phyloP scores from a whole-genome alignment of 257 asterid species.

The Solanum piurae region DNA sequence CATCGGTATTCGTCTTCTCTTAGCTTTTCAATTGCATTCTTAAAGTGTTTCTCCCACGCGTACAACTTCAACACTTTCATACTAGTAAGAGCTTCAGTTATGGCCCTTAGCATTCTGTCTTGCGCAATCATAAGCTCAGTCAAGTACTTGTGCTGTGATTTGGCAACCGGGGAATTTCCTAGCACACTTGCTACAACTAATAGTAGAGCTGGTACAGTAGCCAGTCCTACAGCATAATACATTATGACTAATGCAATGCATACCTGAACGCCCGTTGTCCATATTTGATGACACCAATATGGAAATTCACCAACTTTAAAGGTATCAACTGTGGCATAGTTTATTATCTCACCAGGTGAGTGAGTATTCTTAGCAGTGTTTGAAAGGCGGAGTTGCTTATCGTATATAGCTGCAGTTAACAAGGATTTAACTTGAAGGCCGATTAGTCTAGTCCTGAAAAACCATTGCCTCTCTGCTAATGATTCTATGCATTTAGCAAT shows the following conservation, averaged over 20 bases:
- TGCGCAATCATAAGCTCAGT: conserved; percentile 25
- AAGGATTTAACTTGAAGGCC: conserved; percentile 21
- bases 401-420: conserved; percentile 19
- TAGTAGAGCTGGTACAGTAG: conserved; percentile 13
- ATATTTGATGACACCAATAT: conserved; percentile 23
- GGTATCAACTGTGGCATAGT: conserved; percentile 26
- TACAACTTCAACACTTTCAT: conserved; percentile 30
- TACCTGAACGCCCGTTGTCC: conserved; percentile 25
- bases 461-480: conserved; percentile 30
- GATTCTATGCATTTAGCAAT: conserved; percentile 25
- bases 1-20: conserved; percentile 19
- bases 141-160: conserved; percentile 17
- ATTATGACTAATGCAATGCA: conserved; percentile 14
- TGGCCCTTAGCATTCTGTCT: conserved; percentile 21
- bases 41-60: conserved; percentile 32
- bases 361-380: conserved; percentile 10
- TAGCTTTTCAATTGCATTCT: conserved; percentile 5
- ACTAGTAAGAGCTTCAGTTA: conserved; percentile 18
- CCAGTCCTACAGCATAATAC: conserved; percentile 23
- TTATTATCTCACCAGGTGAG: conserved; percentile 28
- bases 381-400: conserved; percentile 24
- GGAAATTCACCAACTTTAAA: conserved; percentile 25
- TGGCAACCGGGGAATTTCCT: conserved; percentile 22
- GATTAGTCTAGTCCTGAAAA: conserved; percentile 17
- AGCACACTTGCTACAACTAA: conserved; percentile 12